phyloP scores from a whole-genome alignment of 2,329 filamentous ascomycete genomes.

The Coleophoma cylindrospora region DNA sequence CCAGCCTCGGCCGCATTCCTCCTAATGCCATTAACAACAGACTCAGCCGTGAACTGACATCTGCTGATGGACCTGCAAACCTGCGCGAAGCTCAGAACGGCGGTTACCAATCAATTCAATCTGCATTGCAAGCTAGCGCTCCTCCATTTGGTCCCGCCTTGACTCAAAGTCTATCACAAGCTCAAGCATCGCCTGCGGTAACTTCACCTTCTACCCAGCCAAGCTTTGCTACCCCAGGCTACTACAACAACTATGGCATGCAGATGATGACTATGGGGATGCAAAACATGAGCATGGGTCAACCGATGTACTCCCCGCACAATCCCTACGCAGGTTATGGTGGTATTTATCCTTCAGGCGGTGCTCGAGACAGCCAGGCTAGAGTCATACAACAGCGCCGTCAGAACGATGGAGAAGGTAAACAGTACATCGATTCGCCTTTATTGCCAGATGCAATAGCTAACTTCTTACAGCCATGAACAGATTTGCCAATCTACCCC shows the following conservation, averaged over 20 bases:
- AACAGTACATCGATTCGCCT: conserved; percentile 14
- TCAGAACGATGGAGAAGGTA: conserved; percentile 68
- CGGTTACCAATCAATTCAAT: conserved; percentile 58
- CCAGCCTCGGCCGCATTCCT: conserved; percentile 75
- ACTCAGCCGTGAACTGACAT: conserved; percentile 64
- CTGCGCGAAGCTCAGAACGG: conserved; percentile 37
- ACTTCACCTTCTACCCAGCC: conserved; percentile 21
- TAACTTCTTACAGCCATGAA: conserved; percentile 50
- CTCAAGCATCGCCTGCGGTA: conserved; percentile 18
- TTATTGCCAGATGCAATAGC: conserved; percentile 9
- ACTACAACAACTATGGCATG: conserved; percentile 36
- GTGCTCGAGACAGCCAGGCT: conserved; percentile 68
- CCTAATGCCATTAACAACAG: conserved; percentile 59
- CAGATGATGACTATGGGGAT: conserved; percentile 64
- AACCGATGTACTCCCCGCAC: conserved; percentile 48
- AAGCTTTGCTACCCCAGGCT: conserved; percentile 22
- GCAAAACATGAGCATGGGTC: conserved; percentile 56
- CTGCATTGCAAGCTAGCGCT: conserved; percentile 74
- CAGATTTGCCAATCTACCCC: conserved; percentile 75
- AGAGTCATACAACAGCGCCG: conserved; percentile 73
- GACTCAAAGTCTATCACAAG: conserved; percentile 28
- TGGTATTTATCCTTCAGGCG: conserved; percentile 28
- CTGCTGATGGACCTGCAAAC: conserved; percentile 15
- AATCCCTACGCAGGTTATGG: conserved; percentile 40
- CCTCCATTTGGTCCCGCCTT: conserved; percentile 69